Evolutionary conservation across 2,329 filamentous ascomycete genomes (phyloP).

Genomic region (Fusarium longipes): DNA sequence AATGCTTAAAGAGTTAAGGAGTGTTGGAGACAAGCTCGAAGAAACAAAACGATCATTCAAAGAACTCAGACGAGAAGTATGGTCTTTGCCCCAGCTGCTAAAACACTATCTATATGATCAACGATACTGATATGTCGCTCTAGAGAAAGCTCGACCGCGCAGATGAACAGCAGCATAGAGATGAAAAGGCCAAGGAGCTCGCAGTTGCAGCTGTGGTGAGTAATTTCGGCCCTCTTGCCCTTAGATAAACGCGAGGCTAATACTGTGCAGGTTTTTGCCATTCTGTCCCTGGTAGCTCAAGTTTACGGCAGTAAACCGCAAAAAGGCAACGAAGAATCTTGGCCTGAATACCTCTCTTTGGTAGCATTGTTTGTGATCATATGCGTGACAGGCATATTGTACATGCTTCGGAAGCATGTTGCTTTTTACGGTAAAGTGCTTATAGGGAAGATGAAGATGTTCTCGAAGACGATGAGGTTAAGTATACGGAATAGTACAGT

Average conservation of each 20-base stretch:
- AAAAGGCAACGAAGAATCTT: neutral
- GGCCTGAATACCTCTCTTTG: neutral
- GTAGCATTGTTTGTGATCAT: neutral
- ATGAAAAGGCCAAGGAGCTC: neutral
- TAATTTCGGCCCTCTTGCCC: neutral
- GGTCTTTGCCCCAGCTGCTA: neutral
- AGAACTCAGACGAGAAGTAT: neutral
- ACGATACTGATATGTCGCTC: neutral
- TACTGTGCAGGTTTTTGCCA: neutral
- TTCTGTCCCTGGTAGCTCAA: neutral
- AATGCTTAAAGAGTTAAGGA: neutral
- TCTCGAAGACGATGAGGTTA: too few species aligned
- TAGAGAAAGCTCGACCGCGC: neutral
- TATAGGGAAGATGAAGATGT: neutral
- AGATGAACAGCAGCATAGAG: neutral
- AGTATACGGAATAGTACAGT: neutral
- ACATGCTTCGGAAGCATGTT: neutral
- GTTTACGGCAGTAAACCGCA: slow-evolving; percentile 4
- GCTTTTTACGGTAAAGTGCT: neutral
- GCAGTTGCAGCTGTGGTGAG: neutral
- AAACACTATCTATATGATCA: neutral
- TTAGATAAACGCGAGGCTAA: neutral
- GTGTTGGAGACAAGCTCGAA: neutral
- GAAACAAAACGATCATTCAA: neutral
- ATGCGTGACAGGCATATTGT: neutral